Conservation (phyloP, 1,284 basidiomycete genomes). For the Ustilago vetiveriae region DNA sequence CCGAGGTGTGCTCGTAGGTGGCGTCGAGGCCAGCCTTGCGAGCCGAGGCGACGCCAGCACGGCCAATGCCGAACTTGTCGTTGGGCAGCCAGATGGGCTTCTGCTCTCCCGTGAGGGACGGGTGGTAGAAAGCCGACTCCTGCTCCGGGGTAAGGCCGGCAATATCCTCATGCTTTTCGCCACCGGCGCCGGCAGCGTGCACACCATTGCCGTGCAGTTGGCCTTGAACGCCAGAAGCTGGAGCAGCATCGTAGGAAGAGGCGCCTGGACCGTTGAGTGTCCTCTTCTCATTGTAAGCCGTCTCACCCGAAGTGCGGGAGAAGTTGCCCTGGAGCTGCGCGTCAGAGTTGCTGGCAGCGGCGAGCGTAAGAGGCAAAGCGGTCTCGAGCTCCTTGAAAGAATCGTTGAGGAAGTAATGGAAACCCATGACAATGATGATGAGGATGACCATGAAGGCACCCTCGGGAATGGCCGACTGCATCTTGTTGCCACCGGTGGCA, state of each 20-base stretch:
- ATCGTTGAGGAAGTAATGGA: slow-evolving; percentile 67
- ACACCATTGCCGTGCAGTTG: slow-evolving; percentile 18
- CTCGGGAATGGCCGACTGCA: slow-evolving; percentile 56
- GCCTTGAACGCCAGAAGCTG: slow-evolving; percentile 6
- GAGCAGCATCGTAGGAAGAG: slow-evolving; percentile 13
- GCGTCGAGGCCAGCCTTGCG: slow-evolving; percentile 57
- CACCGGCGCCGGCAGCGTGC: slow-evolving; percentile 12
- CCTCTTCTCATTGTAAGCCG: slow-evolving; percentile 53
- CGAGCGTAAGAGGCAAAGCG: slow-evolving; percentile 55
- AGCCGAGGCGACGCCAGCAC: slow-evolving; percentile 54
- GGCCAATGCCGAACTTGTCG: slow-evolving; percentile 63
- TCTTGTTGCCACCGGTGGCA: slow-evolving; percentile 30
- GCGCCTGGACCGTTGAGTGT: slow-evolving; percentile 17
- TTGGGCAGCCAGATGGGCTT: slow-evolving; percentile 64
- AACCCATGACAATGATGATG: slow-evolving; percentile 78
- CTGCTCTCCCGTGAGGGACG: slow-evolving; percentile 59
- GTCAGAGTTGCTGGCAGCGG: slow-evolving; percentile 12
- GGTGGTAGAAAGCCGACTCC: slow-evolving; percentile 58
- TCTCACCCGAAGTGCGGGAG: slow-evolving; percentile 38
- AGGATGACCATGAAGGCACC: slow-evolving; percentile 82
- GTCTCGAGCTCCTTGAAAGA: slow-evolving; percentile 57
- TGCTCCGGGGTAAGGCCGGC: slow-evolving; percentile 21
- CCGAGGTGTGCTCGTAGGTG: slow-evolving; percentile 55
- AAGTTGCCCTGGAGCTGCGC: slow-evolving; percentile 17
- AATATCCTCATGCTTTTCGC: slow-evolving; percentile 9